These are phyloP conservation scores for Oemleria cerasiformis DNA, from an alignment of 306 rosid genomes.

Conservation along the genomic window DNA sequence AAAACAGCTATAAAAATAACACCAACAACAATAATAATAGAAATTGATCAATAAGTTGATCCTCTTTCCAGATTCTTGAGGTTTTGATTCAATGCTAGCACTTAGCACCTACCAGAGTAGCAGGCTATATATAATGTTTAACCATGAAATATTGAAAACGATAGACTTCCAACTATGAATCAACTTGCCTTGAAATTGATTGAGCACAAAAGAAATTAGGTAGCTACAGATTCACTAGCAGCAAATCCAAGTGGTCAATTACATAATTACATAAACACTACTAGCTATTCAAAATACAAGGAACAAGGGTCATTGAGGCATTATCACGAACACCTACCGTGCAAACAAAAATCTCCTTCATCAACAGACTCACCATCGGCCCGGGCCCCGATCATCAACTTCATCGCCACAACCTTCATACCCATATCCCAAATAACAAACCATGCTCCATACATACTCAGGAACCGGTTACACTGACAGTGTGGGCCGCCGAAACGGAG, in stretches of 20 bases:
- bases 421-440: constrained; percentile 73
- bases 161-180: background rate
- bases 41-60: too few species aligned
- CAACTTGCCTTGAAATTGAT: background rate
- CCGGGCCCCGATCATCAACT: background rate
- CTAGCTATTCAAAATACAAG: background rate
- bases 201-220: background rate
- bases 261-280: background rate
- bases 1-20: too few species aligned
- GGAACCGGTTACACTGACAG: constrained; percentile 80
- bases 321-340: constrained; percentile 21
- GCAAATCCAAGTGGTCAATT: too few species aligned
- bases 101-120: too few species aligned
- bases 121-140: too few species aligned
- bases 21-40: too few species aligned
- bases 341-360: constrained; percentile 14
- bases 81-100: too few species aligned
- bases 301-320: constrained; percentile 9
- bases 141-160: too few species aligned
- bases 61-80: too few species aligned
- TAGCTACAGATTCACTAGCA: background rate
- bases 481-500: constrained; percentile 62
- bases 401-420: constrained; percentile 56
- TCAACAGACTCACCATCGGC: background rate
- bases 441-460: constrained; percentile 42